phyloP scores from a whole-genome alignment of 257 asterid species.

The Lithospermum erythrorhizon region DNA sequence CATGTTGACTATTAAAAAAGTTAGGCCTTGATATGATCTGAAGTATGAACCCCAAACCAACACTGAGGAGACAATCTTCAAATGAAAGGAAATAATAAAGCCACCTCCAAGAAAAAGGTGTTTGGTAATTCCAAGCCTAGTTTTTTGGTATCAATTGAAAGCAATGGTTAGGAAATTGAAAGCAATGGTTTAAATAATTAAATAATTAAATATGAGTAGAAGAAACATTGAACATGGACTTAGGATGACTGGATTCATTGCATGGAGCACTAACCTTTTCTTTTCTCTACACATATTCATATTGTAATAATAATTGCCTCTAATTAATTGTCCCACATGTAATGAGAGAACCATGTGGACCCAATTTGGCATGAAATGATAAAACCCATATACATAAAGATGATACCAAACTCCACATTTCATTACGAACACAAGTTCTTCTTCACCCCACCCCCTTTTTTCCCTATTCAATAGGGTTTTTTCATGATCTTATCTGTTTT shows the following conservation, averaged over 20 bases:
- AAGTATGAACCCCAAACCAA: background rate
- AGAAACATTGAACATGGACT: slow-evolving; percentile 61
- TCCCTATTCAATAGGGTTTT: slow-evolving; percentile 76
- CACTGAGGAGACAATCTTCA: background rate
- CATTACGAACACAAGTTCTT: slow-evolving; percentile 15
- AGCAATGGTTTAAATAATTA: slow-evolving; percentile 1
- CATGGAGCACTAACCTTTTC: slow-evolving; percentile 17
- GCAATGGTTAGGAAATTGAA: slow-evolving; percentile 4
- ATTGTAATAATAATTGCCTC: too few relatives aligned
- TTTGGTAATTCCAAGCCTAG: slow-evolving; percentile 11
- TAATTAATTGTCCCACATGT: background rate
- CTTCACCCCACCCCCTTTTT: slow-evolving; percentile 32
- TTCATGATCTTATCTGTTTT: slow-evolving; percentile 14
- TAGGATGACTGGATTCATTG: slow-evolving; percentile 45
- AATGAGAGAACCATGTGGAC: slow-evolving; percentile 7
- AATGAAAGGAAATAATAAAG: background rate
- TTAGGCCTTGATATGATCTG: background rate
- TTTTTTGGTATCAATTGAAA: slow-evolving; percentile 4
- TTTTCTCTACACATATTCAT: too few relatives aligned
- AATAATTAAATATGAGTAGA: background rate
- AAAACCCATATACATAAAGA: slow-evolving; percentile 24
- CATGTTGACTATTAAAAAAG: background rate
- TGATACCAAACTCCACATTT: slow-evolving; percentile 5
- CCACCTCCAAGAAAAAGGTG: slow-evolving; percentile 1
- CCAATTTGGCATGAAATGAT: slow-evolving; percentile 37